Evolutionary conservation across 1,139 yeast species (phyloP).

Genomic region (Dujonia santamariae): DNA sequence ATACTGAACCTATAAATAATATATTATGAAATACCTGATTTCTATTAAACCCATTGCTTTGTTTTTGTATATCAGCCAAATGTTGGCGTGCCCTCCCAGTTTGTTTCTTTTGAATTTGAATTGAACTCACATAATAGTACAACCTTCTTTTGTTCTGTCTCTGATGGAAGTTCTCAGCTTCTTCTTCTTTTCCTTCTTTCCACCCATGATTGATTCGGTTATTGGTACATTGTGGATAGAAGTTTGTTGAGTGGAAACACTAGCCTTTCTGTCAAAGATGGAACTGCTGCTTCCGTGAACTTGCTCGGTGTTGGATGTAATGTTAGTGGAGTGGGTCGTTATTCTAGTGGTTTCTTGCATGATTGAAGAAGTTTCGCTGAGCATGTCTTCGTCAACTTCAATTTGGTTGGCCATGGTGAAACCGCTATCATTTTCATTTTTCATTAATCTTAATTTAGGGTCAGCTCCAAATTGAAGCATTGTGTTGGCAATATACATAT

Average conservation of each 20-base stretch:
- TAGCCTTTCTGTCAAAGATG: constrained; percentile 1
- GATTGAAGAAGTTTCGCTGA: not conserved
- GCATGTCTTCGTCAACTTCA: not conserved
- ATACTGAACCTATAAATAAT: not conserved
- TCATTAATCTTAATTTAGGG: constrained; percentile 39
- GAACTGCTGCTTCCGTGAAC: too few species aligned
- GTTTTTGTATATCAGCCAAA: constrained; percentile 2
- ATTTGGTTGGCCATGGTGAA: too few species aligned
- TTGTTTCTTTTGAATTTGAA: too few species aligned
- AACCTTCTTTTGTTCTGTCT: constrained; percentile 31
- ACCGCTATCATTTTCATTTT: constrained; percentile 3
- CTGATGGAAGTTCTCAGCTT: constrained; percentile 15
- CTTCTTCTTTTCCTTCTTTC: constrained; percentile 12
- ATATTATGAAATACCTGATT: not conserved
- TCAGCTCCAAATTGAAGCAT: constrained; percentile 65
- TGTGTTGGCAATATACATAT: constrained; percentile 61
- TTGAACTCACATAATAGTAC: constrained; percentile 28
- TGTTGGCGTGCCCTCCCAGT: too few species aligned
- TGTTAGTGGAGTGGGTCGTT: constrained; percentile 1
- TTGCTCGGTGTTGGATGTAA: not conserved
- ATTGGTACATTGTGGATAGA: constrained; percentile 1
- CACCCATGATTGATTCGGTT: too few species aligned
- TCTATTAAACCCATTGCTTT: not conserved
- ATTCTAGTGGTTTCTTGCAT: constrained; percentile 1
- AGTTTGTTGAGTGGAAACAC: constrained; percentile 3